Evolutionary conservation across 169 alveolate genomes (phyloP), one percentile per base, ranked within the genome.

Genomic region (Eimeria brunetti): DNA sequence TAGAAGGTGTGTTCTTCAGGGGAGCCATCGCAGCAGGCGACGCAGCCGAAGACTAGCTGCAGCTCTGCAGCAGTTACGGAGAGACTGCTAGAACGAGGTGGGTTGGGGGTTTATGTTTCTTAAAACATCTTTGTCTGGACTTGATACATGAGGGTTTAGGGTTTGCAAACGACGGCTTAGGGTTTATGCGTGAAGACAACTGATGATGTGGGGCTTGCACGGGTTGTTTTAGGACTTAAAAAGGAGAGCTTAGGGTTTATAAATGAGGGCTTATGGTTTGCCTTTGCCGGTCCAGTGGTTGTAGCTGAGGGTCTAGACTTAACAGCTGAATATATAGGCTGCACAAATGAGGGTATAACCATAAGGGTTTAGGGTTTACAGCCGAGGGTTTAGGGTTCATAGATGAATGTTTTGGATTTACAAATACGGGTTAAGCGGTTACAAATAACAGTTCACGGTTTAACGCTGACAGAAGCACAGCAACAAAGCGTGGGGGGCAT

Each of bases 41-140:
- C 75, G 71, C 76, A 53, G 75, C 90, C 90, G 18, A 56, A 49
- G 51, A 56, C 71, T 36, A 73, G 73, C 73, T 83, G 90, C 75
- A 83, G 75, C 90, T 83, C 90, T 20, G 73, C 90, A 56, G 90
- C 90, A 51, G 90, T 56, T 53, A 83, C 69, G 11, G 90, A 83
- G 30, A 16, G 69, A 53, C 46, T 83, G 4, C 69, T 53, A 53
- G 90, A 83, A 56, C 73, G 90, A 7, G 90, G 90, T 83, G 22
- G 44, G 90, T 2, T 58, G 56, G 88, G 38, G 38, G 41, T 44
- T 12, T 75, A 3, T 20, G 58, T 41, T 46, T 46, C 41, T 27
- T 44, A 5, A 5, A 20, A 8, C n/a, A 8, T 76, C 20, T 12
- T 27, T 46, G 36, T 46, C 27, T 41, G 27, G 88, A n/a, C 24